Evolutionary conservation across 2,329 filamentous ascomycete genomes (phyloP).

Genomic region (Calonectria hongkongensis): DNA sequence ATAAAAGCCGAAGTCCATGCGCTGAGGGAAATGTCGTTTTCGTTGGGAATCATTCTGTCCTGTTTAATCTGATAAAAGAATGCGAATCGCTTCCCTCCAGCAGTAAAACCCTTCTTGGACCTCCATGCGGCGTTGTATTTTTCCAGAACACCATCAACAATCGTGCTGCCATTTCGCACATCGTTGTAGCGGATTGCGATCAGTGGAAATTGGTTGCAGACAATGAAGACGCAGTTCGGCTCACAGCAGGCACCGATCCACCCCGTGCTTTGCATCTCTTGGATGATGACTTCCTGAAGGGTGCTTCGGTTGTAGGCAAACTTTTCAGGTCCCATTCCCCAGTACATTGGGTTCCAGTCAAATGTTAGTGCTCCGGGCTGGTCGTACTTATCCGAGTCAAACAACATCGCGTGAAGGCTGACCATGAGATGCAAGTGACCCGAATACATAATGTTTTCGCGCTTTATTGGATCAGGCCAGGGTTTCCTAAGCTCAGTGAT

Average conservation of each 20-base stretch:
- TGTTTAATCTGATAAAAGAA: neutral
- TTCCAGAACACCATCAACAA: neutral
- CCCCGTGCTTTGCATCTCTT: neutral
- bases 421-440: neutral
- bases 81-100: neutral
- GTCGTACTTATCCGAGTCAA: neutral
- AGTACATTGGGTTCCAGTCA: neutral
- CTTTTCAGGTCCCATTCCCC: neutral
- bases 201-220: neutral
- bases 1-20: neutral
- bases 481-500: neutral
- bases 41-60: neutral
- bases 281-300: neutral
- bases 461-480: neutral
- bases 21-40: neutral
- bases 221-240: neutral
- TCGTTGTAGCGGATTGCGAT: neutral
- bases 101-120: neutral
- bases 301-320: neutral
- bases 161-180: neutral
- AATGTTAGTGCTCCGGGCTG: neutral
- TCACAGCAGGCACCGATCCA: neutral
- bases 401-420: neutral
- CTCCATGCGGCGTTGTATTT: neutral
- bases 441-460: neutral